Base-by-base conservation (phyloP, 1,284 basidiomycete species). In the Ustilago curta region DNA sequence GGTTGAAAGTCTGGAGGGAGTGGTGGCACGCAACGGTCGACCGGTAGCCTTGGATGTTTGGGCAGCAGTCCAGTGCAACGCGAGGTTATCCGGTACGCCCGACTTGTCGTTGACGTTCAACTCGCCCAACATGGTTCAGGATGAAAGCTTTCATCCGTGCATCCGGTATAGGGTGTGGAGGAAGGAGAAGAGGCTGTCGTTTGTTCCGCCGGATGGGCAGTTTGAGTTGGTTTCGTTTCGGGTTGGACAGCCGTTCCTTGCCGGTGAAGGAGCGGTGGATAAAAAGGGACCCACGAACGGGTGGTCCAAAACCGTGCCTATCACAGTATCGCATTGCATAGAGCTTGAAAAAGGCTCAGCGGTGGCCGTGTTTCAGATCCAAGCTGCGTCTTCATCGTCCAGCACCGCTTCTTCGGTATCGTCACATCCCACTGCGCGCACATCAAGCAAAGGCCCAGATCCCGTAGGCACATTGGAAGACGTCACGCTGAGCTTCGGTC, bases 61-160 rank as follows among this genome's bases (percentile, higher is more conserved):
- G 57, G 77, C 61, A 2, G 54, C 39, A 19, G 44, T 83, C 11
- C 54, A 72, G 50, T 78, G 79, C 60, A 77, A 76, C 19, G 76
- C 81, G 42, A 43, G 67, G 31, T 49, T 83, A 8, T 64, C 92
- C 50, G 82, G 81, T 7, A 76, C 65, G n/a, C 82, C 82, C 1
- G 79, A 80, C 48, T 50, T 83, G 25, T 53, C 54, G 21, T 44
- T 83, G 16, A 57, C 54, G 7, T 71, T 83, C 32, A 73, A 65
- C 44, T 35, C 60, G 35, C 88, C 92, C 0, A 88, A 90, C 69
- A 88, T 90, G 39, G 87, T 97, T 70, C 87, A 88, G 3, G 92
- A 96, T 74, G 91, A 91, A 71, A 90, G 92, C 1, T 96, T 97
- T 84, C 95, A 98, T 84, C 91, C 93, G 32, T 97, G 94, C 84